Evolutionary conservation across 768 basidiomycete genomes (phyloP).

Genomic region (Tremella fuciformis): DNA sequence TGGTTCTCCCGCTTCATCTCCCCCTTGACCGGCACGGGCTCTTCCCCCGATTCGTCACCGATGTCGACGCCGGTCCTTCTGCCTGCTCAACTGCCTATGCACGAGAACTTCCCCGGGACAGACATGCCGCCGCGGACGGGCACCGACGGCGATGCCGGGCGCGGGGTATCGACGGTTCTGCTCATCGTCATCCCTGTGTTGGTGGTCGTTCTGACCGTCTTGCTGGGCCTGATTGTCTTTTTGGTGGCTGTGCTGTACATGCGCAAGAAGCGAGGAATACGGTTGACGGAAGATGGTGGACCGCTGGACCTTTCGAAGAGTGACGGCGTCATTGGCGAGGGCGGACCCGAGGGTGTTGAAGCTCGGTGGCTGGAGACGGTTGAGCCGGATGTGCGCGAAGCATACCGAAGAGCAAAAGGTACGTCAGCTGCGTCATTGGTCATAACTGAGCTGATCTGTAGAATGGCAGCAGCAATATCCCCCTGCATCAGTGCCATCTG

Average conservation of each 20-base stretch:
- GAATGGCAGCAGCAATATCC: slow-evolving; percentile 68
- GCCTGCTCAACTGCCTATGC: slow-evolving; percentile 1
- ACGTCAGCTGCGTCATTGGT: slow-evolving; percentile 28
- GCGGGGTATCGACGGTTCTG: slow-evolving; percentile 15
- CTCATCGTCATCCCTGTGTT: slow-evolving; percentile 81
- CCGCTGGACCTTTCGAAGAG: slow-evolving; percentile 90
- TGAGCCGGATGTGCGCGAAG: slow-evolving; percentile 63
- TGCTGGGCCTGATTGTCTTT: slow-evolving; percentile 88
- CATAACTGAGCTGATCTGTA: slow-evolving; percentile 22
- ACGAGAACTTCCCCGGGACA: neutral
- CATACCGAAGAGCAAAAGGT: slow-evolving; percentile 88
- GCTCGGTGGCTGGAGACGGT: slow-evolving; percentile 86
- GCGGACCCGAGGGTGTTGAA: slow-evolving; percentile 89
- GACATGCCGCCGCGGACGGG: neutral
- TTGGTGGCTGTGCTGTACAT: slow-evolving; percentile 83
- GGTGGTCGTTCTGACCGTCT: slow-evolving; percentile 85
- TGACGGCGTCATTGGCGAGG: slow-evolving; percentile 79
- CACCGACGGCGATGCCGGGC: neutral
- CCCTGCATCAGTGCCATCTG: slow-evolving; percentile 93
- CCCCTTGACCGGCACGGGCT: slow-evolving; percentile 19
- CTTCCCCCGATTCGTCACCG: neutral
- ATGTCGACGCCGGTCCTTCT: slow-evolving; percentile 3
- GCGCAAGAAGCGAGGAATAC: slow-evolving; percentile 45
- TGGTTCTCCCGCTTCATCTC: slow-evolving; percentile 32
- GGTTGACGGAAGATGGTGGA: slow-evolving; percentile 71